These are phyloP conservation scores for Mallotus japonicus DNA, from an alignment of 441 rosid species.

Conservation along the genomic window DNA sequence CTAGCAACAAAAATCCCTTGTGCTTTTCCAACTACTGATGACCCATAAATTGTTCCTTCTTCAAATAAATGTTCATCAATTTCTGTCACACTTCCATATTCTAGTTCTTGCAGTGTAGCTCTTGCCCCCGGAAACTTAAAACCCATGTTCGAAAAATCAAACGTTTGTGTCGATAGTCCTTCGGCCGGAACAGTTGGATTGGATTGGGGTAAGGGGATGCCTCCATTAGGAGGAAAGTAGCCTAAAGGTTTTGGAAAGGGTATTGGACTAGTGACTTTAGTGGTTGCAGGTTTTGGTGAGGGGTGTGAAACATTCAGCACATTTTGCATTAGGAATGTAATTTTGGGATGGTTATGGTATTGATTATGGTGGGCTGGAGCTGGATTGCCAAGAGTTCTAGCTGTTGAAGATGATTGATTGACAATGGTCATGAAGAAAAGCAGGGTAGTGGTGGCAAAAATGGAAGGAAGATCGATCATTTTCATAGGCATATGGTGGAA, in stretches of 20 bases:
- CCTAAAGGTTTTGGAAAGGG: conserved; percentile 58
- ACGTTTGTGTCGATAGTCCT: conserved; percentile 25
- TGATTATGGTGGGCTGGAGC: conserved; percentile 23
- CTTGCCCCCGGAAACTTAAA: conserved; percentile 36
- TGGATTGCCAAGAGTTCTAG: conserved; percentile 38
- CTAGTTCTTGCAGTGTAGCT: conserved; percentile 46
- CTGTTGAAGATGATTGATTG: conserved; percentile 27
- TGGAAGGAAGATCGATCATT: conserved; percentile 24
- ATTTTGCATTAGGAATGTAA: conserved; percentile 52
- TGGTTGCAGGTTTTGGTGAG: conserved; percentile 27
- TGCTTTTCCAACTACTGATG: conserved; percentile 44
- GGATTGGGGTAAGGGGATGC: conserved; percentile 46
- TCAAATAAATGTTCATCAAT: conserved; percentile 42
- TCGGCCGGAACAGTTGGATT: conserved; percentile 14
- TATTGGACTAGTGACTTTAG: conserved; percentile 30
- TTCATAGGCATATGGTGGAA: background rate
- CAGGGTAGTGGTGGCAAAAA: conserved; percentile 1
- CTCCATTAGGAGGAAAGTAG: conserved; percentile 45
- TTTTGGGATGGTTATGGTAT: conserved; percentile 23
- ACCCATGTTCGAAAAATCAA: conserved; percentile 30
- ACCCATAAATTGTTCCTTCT: conserved; percentile 24
- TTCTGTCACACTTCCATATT: conserved; percentile 36
- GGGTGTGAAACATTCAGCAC: conserved; percentile 33
- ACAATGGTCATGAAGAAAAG: conserved; percentile 22
- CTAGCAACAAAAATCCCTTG: conserved; percentile 48